Percentiles rank a stretch among this genome's conserved stretches.
Evolutionary conservation across 208 protist species (phyloP).

Genomic region (Acanthamoeba sp.): DNA sequence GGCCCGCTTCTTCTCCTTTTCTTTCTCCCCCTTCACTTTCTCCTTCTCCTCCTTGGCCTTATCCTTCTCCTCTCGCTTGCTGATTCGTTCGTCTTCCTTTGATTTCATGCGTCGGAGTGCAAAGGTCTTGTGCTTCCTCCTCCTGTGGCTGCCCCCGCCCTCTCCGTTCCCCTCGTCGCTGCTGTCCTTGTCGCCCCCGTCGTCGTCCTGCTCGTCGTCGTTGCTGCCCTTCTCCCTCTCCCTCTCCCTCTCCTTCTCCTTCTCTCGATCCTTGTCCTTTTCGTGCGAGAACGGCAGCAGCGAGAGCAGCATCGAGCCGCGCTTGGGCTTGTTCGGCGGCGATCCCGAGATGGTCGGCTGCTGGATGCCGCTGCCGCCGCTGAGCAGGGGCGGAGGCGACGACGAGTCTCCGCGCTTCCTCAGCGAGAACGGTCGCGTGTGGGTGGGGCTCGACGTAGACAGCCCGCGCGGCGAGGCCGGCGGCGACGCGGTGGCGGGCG

Average conservation of each 20-base stretch:
- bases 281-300: conserved; percentile 43
- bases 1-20: neutral
- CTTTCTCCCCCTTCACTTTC: neutral
- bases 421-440: neutral
- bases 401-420: conserved; percentile 5
- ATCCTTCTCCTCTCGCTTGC: conserved; percentile 41
- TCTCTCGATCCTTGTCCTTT: conserved; percentile 17
- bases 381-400: neutral
- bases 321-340: conserved; percentile 20
- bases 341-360: neutral
- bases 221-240: neutral
- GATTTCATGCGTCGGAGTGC: conserved; percentile 4
- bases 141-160: neutral
- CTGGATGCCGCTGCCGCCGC: neutral
- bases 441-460: conserved; percentile 7
- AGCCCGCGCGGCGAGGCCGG: conserved; percentile 1
- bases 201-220: conserved; percentile 3
- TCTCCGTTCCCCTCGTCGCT: conserved; percentile 1
- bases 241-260: neutral
- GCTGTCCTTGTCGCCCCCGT: neutral
- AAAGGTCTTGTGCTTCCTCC: neutral
- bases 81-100: conserved; percentile 14
- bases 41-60: conserved; percentile 13
- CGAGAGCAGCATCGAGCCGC: conserved; percentile 36
- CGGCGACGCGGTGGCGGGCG: neutral